phyloP scores from a whole-genome alignment of 257 asterid species.

The Solanum virginianum region DNA sequence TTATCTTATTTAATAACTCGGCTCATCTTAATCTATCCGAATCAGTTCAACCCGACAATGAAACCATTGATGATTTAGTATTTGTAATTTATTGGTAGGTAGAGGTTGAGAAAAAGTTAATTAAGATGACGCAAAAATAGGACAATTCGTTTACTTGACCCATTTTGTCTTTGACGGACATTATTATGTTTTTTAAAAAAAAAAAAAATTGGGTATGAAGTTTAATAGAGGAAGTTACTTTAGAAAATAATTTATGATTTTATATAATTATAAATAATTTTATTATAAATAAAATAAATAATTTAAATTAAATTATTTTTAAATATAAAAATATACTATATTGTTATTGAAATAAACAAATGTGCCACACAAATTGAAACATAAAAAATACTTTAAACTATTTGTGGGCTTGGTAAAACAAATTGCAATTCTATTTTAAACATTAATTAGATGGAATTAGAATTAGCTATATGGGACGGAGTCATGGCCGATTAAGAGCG shows the following conservation, averaged over 20 bases:
- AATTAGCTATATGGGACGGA: fast-evolving
- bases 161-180: neutral
- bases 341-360: neutral
- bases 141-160: neutral
- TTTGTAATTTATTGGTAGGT: neutral
- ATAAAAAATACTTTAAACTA: neutral
- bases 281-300: neutral
- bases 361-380: neutral
- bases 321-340: neutral
- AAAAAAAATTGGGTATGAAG: neutral
- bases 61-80: neutral
- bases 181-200: neutral
- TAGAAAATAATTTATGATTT: neutral
- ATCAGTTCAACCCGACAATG: neutral
- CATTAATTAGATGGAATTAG: no score
- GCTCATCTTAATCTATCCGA: no score
- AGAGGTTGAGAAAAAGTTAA: neutral
- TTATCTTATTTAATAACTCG: no score
- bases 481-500: neutral
- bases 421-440: neutral
- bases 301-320: neutral
- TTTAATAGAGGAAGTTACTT: neutral
- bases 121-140: neutral
- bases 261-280: neutral
- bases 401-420: neutral